Base-by-base conservation (phyloP, 495 filamentous ascomycete genomes). In the Tricharina praecox region DNA sequence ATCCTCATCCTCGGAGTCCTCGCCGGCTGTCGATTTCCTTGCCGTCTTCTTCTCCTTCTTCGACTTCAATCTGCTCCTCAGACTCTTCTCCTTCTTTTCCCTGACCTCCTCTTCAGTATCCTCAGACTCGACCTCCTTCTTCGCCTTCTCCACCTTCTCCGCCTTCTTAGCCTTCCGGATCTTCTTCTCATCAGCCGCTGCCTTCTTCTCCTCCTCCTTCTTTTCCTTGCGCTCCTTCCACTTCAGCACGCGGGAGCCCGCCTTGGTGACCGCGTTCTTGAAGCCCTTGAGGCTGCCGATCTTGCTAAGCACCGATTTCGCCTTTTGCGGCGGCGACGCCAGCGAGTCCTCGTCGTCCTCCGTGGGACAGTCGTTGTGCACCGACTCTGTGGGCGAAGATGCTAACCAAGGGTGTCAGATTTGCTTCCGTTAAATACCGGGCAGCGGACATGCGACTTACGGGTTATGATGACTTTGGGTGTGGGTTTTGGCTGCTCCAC, bases 191-290 rank as follows among this genome's bases (percentile, higher is more conserved):
- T 43, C 39, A 0, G 51, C 37, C 19, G 56, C 51, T n/a, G 50
- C 46, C 23, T 19, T 26, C 42, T 56, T 49, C 3, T 10, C 43
- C 28, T 51, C 28, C 28, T 53, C 16, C 41, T 45, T 36, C 41
- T 60, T 52, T 15, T 48, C 49, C 26, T 37, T 44, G 19, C 4
- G 62, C 38, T 8, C 65, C 59, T 26, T 59, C 64, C 45, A 62
- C 63, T 13, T 62, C 60, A 59, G 60, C 2, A 57, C 58, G 21
- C 59, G 58, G 3, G 46, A 59, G 0, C 53, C 47, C 21, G 50
- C 44, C 26, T 46, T 44, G 23, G 49, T 32, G 18, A 45, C 48
- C 61, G 56, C 42, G 55, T 62, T 48, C 60, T 60, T 21, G 60
- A 45, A 44, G 57, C 64, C 39, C 51, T 52, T 49, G 30, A 26